phyloP scores from a whole-genome alignment of 257 asterid genomes.

The Thymus quinquecostatus region DNA sequence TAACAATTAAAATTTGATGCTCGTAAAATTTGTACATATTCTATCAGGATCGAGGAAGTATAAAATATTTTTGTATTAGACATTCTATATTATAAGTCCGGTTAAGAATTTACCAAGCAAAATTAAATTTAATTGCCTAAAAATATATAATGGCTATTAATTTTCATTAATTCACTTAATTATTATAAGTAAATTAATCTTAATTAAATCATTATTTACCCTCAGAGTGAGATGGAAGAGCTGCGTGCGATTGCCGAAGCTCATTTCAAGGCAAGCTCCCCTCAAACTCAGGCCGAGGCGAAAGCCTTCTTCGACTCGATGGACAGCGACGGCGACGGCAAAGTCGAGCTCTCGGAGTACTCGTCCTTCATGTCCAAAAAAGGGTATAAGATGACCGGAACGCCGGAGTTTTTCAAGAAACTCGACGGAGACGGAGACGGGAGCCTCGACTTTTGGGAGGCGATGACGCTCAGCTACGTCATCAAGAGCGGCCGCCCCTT shows the following conservation, averaged over 20 bases:
- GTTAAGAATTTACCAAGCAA: too few species aligned
- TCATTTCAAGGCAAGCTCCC: slow-evolving; percentile 30
- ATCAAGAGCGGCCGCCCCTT: slow-evolving; percentile 39
- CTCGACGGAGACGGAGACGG: slow-evolving; percentile 32
- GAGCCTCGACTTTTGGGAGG: slow-evolving; percentile 35
- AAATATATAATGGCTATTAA: too few species aligned
- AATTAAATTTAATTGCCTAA: too few species aligned
- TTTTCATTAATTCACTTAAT: too few species aligned
- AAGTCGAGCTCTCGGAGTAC: slow-evolving; percentile 26
- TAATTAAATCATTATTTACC: too few species aligned
- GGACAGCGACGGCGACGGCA: slow-evolving; percentile 33
- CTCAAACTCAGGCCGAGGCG: slow-evolving; percentile 26
- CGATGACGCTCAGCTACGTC: slow-evolving; percentile 34
- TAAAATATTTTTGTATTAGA: too few species aligned
- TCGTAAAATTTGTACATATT: too few species aligned
- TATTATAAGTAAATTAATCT: too few species aligned
- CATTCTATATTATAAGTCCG: too few species aligned
- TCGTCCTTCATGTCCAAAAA: slow-evolving; percentile 27
- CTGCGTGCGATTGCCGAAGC: slow-evolving; percentile 36
- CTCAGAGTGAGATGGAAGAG: slow-evolving; percentile 37
- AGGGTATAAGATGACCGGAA: slow-evolving; percentile 29
- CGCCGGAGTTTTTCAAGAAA: slow-evolving; percentile 25
- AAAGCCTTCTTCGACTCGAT: slow-evolving; percentile 26
- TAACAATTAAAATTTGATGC: too few species aligned
- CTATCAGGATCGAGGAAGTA: too few species aligned